These are phyloP conservation scores for Calophaca sinica DNA, from an alignment of 306 rosid genomes.

Conservation along the genomic window DNA sequence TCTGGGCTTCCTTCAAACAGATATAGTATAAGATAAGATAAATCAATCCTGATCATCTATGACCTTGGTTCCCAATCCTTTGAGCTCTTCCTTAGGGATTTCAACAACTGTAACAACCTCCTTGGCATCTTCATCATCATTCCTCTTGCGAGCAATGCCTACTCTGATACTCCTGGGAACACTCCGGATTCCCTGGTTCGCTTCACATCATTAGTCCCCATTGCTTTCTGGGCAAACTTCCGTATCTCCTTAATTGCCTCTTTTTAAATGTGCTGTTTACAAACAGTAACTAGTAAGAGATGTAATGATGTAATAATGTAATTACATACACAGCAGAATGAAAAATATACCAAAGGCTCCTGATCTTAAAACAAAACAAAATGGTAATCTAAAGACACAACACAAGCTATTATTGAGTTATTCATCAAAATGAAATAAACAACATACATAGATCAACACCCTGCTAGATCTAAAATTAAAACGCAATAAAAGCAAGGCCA, in stretches of 20 bases:
- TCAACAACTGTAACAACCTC: conserved; percentile 96
- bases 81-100: conserved; percentile 81
- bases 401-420: neutral
- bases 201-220: conserved; percentile 92
- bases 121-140: conserved; percentile 97
- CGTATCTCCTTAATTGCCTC: conserved; percentile 96
- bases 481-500: neutral
- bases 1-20: conserved; percentile 36
- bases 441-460: neutral
- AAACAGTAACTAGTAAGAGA: neutral
- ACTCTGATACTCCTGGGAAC: conserved; percentile 95
- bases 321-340: neutral
- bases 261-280: conserved; percentile 84
- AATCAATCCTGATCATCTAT: conserved; percentile 88
- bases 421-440: neutral
- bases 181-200: conserved; percentile 96
- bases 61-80: conserved; percentile 86
- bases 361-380: neutral
- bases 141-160: conserved; percentile 96
- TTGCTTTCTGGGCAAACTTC: conserved; percentile 87
- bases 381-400: no score
- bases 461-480: neutral
- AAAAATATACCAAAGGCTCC: no score
- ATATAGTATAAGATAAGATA: neutral
- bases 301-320: no score